These are phyloP conservation scores for Beauveria scarabaeidicola DNA, from an alignment of 2,329 filamentous ascomycete species.

Conservation along the genomic window DNA sequence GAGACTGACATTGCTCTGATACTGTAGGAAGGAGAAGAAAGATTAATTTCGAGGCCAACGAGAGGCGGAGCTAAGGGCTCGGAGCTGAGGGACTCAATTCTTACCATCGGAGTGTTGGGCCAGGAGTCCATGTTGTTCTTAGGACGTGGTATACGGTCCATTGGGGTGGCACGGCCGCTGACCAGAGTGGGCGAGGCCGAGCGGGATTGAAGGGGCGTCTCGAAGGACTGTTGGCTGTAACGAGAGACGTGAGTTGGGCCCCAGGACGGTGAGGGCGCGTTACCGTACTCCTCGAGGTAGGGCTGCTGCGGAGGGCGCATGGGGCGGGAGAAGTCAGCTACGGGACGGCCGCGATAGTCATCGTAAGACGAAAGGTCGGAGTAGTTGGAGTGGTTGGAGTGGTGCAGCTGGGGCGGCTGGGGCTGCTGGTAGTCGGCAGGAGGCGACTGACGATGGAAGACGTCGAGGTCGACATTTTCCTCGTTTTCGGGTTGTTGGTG, in stretches of 20 bases:
- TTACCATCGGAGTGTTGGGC: constrained; percentile 20
- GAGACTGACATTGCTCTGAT: constrained; percentile 34
- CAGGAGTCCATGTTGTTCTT: constrained; percentile 18
- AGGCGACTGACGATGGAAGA: constrained; percentile 11
- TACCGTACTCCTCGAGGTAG: constrained; percentile 18
- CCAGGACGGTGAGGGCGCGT: constrained; percentile 14
- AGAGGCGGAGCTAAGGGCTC: not conserved
- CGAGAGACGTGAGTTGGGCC: constrained; percentile 12
- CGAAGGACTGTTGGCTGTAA: constrained; percentile 15
- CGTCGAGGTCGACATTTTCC: constrained; percentile 13
- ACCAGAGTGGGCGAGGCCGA: constrained; percentile 23
- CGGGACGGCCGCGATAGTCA: constrained; percentile 20
- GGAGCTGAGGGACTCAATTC: not conserved
- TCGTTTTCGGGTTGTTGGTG: constrained; percentile 7
- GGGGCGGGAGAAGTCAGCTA: constrained; percentile 19
- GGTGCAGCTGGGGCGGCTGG: constrained; percentile 18
- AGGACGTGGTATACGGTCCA: constrained; percentile 15
- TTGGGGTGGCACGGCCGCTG: constrained; percentile 20
- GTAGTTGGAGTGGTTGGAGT: constrained; percentile 18
- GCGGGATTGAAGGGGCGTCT: constrained; percentile 15
- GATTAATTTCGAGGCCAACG: not conserved
- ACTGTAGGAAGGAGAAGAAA: constrained; percentile 19
- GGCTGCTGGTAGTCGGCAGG: constrained; percentile 1
- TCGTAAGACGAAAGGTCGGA: constrained; percentile 21
- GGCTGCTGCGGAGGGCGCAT: constrained; percentile 12